Percentiles rank a stretch among this genome's conserved stretches.
Evolutionary conservation across 345 rosid genomes (phyloP).

Genomic region (Syzygium aqueum): DNA sequence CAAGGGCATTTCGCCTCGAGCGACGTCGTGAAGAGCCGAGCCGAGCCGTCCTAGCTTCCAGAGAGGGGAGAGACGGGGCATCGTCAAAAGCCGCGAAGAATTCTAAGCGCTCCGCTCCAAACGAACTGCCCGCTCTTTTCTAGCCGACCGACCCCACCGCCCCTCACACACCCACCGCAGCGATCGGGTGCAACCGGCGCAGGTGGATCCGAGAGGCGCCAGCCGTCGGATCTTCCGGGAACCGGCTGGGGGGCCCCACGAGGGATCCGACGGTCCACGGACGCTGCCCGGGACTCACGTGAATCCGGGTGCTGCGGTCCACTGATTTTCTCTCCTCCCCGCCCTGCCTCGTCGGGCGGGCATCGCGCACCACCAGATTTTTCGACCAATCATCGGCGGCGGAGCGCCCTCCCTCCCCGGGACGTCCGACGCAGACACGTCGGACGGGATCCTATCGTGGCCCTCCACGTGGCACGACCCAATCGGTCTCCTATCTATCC

Average conservation of each 20-base stretch:
- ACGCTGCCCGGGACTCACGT: not conserved
- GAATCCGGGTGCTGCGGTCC: not conserved
- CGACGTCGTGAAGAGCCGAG: not conserved
- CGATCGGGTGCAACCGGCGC: not conserved
- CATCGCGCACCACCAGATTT: not conserved
- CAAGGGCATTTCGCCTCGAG: not conserved
- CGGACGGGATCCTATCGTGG: not conserved
- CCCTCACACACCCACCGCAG: not conserved
- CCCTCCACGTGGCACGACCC: not conserved
- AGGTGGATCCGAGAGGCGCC: not conserved
- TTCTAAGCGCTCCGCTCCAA: not conserved
- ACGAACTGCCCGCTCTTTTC: not conserved
- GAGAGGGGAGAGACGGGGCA: not conserved
- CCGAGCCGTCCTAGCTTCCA: too few relatives aligned
- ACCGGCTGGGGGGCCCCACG: not conserved
- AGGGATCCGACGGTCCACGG: not conserved
- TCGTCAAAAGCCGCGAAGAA: not conserved
- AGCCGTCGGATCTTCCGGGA: not conserved
- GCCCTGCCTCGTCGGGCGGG: not conserved
- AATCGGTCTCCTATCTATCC: not conserved
- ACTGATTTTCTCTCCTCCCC: not conserved
- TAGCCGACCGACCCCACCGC: not conserved
- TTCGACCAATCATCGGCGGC: not conserved
- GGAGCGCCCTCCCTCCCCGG: not conserved
- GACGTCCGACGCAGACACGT: not conserved